Conservation (phyloP, 1,284 basidiomycete species). For the Sanghuangporus weigelae region DNA sequence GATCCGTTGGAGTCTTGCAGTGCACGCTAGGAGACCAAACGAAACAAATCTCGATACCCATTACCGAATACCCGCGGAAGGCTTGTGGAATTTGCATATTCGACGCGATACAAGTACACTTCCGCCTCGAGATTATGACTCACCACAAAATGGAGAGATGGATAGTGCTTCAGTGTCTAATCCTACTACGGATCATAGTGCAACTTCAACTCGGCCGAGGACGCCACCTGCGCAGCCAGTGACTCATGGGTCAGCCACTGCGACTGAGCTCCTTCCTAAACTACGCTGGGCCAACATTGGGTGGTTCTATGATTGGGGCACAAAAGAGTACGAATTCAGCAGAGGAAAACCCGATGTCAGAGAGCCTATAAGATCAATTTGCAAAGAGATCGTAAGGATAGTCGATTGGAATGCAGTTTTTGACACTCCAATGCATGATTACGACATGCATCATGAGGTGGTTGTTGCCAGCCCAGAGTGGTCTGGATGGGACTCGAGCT, state of each 20-base stretch:
- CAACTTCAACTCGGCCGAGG: slow-evolving; percentile 39
- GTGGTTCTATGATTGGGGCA: slow-evolving; percentile 90
- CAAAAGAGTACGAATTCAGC: slow-evolving; percentile 85
- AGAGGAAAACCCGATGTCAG: slow-evolving; percentile 61
- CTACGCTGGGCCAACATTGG: slow-evolving; percentile 92
- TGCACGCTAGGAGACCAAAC: slow-evolving; percentile 76
- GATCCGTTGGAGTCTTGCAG: slow-evolving; percentile 61
- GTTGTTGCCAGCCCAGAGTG: slow-evolving; percentile 52
- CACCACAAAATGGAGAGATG: background rate
- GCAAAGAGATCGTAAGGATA: slow-evolving; percentile 51
- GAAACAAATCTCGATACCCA: slow-evolving; percentile 85
- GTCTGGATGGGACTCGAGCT: slow-evolving; percentile 66
- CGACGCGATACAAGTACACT: slow-evolving; percentile 33
- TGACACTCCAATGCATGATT: slow-evolving; percentile 6
- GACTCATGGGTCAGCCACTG: slow-evolving; percentile 39
- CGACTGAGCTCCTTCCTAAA: slow-evolving; percentile 57
- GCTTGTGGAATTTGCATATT: slow-evolving; percentile 66
- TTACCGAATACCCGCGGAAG: slow-evolving; percentile 65
- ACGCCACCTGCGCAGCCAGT: slow-evolving; percentile 53
- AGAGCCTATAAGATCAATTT: slow-evolving; percentile 48
- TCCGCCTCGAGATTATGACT: slow-evolving; percentile 24
- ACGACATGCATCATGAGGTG: slow-evolving; percentile 40
- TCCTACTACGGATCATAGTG: background rate
- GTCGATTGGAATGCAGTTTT: slow-evolving; percentile 73
- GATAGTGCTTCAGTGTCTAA: background rate